A percentile compares a stretch with the other conserved stretches of the same genome.
phyloP scores from a whole-genome alignment of 2,329 filamentous ascomycete species.

The Pochonia chlamydosporia region DNA sequence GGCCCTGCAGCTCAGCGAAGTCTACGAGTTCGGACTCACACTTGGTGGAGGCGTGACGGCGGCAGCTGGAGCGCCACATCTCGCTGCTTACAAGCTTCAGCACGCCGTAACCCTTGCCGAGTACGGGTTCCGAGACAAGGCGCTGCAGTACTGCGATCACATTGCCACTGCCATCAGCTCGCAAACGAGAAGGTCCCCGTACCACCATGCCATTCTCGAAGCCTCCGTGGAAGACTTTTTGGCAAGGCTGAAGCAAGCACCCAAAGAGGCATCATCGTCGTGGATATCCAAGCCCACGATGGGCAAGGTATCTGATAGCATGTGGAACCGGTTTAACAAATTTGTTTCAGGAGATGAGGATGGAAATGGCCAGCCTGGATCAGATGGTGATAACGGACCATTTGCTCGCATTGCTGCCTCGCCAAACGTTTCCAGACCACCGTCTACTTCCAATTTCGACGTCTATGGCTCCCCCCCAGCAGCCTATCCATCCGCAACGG shows the following conservation, averaged over 20 bases:
- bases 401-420: slow-evolving; percentile 77
- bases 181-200: slow-evolving; percentile 77
- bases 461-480: slow-evolving; percentile 54
- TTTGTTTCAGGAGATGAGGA: slow-evolving; percentile 95
- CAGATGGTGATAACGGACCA: slow-evolving; percentile 62
- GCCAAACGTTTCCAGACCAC: slow-evolving; percentile 67
- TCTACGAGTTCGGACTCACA: slow-evolving; percentile 85
- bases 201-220: slow-evolving; percentile 74
- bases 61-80: slow-evolving; percentile 63
- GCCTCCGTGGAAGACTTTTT: slow-evolving; percentile 75
- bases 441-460: slow-evolving; percentile 67
- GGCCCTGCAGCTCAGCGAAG: slow-evolving; percentile 86
- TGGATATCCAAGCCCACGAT: slow-evolving; percentile 96
- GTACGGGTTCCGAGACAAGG: slow-evolving; percentile 73
- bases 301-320: slow-evolving; percentile 86
- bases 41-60: slow-evolving; percentile 52
- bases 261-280: slow-evolving; percentile 72
- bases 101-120: slow-evolving; percentile 82
- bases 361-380: slow-evolving; percentile 61
- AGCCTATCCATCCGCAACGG: slow-evolving; percentile 21
- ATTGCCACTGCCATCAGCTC: slow-evolving; percentile 71
- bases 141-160: slow-evolving; percentile 84
- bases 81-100: slow-evolving; percentile 86
- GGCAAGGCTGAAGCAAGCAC: slow-evolving; percentile 77
- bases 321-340: slow-evolving; percentile 92